A percentile compares a stretch with the other conserved stretches of the same genome.
Evolutionary conservation across 257 asterid genomes (phyloP).

Genomic region (Capsicum baccatum): DNA sequence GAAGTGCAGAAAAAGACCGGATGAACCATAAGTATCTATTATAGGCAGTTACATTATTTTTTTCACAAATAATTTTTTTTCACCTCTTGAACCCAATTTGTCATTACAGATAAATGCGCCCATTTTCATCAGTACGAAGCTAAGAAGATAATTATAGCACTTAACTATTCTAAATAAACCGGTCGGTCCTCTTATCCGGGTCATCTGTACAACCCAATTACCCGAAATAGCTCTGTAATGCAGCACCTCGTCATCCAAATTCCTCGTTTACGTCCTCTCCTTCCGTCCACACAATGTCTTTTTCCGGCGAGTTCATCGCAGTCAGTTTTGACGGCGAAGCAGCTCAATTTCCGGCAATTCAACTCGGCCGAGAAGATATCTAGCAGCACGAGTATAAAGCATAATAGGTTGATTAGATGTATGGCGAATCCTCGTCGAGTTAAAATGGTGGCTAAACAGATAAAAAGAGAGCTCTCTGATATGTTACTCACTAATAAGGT

Average conservation of each 20-base stretch:
- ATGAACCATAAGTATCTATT: too few relatives aligned
- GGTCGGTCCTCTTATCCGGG: constrained; percentile 21
- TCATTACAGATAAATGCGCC: too few relatives aligned
- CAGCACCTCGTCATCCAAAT: constrained; percentile 56
- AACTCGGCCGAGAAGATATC: constrained; percentile 33
- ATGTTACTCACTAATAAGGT: constrained; percentile 91
- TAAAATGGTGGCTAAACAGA: constrained; percentile 96
- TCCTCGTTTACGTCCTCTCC: constrained; percentile 34
- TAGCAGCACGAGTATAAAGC: constrained; percentile 27
- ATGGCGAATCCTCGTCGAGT: constrained; percentile 99
- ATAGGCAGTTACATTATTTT: too few relatives aligned
- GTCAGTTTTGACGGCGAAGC: constrained; percentile 10
- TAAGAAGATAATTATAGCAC: background rate
- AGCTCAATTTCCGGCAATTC: constrained; percentile 36
- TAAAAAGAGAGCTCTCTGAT: constrained; percentile 85
- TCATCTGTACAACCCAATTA: constrained; percentile 22
- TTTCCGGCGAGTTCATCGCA: constrained; percentile 37
- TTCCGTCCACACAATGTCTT: constrained; percentile 30
- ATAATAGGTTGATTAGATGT: constrained; percentile 48
- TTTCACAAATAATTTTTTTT: too few relatives aligned
- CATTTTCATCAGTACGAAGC: too few relatives aligned
- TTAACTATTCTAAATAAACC: constrained; percentile 33
- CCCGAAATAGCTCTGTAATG: constrained; percentile 48
- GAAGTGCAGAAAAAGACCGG: too few relatives aligned
- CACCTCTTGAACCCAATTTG: too few relatives aligned